Conservation (phyloP, 352 stramenopile genomes). For the Globisporangium perplexum region DNA sequence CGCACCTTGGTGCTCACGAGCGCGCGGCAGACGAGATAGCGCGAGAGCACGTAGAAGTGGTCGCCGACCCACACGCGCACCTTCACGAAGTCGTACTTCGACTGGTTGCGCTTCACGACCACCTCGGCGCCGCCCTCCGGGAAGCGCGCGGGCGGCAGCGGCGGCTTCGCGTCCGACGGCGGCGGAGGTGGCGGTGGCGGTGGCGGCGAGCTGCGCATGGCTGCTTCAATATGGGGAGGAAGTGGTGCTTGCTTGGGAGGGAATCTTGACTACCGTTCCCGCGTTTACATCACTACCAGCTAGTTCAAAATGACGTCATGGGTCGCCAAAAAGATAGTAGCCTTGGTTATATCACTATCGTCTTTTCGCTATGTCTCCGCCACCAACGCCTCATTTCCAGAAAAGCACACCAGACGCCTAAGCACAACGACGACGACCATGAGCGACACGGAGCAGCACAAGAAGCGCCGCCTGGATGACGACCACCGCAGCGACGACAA, state of each 20-base stretch:
- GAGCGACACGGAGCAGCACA: conserved; percentile 23
- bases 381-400: conserved; percentile 3
- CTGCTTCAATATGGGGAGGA: too few species aligned
- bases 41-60: conserved; percentile 86
- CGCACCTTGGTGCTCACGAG: conserved; percentile 80
- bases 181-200: neutral
- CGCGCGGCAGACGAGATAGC: conserved; percentile 79
- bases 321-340: too few species aligned
- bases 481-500: neutral
- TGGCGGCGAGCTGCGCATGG: neutral
- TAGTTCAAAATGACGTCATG: too few species aligned
- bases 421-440: conserved; percentile 20
- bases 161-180: conserved; percentile 4
- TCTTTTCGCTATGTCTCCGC: neutral
- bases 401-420: neutral
- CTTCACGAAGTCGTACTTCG: conserved; percentile 89
- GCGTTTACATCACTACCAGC: too few species aligned
- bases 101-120: conserved; percentile 79
- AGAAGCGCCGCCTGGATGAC: conserved; percentile 34
- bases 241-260: too few species aligned
- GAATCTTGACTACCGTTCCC: too few species aligned
- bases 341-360: neutral
- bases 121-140: conserved; percentile 24
- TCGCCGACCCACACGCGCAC: conserved; percentile 87
- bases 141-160: conserved; percentile 10